Conservation (phyloP, 2,329 filamentous ascomycete genomes). For the Microsporum audouinii region DNA sequence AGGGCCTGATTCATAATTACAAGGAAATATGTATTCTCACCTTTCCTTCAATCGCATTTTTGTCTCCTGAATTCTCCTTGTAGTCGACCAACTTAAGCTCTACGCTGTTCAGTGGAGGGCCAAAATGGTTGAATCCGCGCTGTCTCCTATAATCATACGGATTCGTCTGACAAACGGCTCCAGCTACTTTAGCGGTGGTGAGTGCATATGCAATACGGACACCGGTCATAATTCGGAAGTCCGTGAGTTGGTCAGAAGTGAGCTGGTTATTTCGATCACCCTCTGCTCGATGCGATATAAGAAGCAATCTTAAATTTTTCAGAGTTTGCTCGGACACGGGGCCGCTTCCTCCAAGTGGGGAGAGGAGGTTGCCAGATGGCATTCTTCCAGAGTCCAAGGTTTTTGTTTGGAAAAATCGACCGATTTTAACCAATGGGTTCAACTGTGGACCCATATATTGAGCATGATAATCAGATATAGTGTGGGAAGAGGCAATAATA, state of each 20-base stretch:
- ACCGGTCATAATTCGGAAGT: constrained; percentile 69
- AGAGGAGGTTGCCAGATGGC: constrained; percentile 53
- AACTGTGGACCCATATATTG: constrained; percentile 49
- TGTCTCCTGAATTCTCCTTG: constrained; percentile 22
- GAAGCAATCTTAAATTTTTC: constrained; percentile 69
- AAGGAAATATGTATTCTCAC: constrained; percentile 35
- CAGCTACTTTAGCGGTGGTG: constrained; percentile 70
- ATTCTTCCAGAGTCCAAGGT: constrained; percentile 63
- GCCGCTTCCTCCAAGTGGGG: constrained; percentile 30
- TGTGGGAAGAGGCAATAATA: constrained; percentile 63
- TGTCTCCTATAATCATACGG: constrained; percentile 69
- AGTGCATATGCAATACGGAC: constrained; percentile 77
- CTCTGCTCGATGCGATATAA: constrained; percentile 62
- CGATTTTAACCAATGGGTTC: constrained; percentile 52
- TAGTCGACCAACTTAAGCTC: constrained; percentile 56
- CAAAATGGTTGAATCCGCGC: constrained; percentile 55
- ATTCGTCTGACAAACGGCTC: constrained; percentile 75
- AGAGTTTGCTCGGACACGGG: constrained; percentile 32
- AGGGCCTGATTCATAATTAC: background rate
- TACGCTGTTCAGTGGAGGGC: constrained; percentile 64
- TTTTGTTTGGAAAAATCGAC: constrained; percentile 61
- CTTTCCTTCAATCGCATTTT: constrained; percentile 46
- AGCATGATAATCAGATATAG: constrained; percentile 56
- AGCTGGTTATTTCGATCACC: constrained; percentile 50
- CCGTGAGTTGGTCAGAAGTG: constrained; percentile 58